These are phyloP conservation scores for Juglanconis juglandina DNA, from an alignment of 2,329 filamentous ascomycete genomes.

Conservation along the genomic window DNA sequence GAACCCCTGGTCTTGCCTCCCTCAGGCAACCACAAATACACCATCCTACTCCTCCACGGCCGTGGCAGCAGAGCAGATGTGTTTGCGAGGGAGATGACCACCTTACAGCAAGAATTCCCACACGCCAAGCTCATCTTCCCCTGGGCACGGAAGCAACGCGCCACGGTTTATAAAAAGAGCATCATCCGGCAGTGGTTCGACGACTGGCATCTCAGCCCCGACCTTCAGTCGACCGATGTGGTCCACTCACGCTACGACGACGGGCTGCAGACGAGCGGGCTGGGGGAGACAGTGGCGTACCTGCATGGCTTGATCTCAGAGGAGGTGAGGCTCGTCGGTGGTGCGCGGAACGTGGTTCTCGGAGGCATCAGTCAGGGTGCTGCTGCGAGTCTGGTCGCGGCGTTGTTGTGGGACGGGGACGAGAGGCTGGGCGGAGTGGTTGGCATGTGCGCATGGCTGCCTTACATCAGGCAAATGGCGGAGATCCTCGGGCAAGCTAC, in stretches of 20 bases:
- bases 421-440: constrained; percentile 33
- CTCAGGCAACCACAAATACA: constrained; percentile 34
- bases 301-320: constrained; percentile 35
- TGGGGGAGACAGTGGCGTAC: constrained; percentile 39
- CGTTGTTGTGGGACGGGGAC: constrained; percentile 41
- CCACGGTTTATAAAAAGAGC: constrained; percentile 35
- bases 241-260: constrained; percentile 17
- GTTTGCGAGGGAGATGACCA: constrained; percentile 36
- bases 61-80: constrained; percentile 40
- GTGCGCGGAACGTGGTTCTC: constrained; percentile 39
- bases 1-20: constrained; percentile 22
- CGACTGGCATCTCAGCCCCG: constrained; percentile 31
- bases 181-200: constrained; percentile 47
- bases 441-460: constrained; percentile 45
- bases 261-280: constrained; percentile 35
- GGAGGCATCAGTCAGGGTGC: constrained; percentile 54
- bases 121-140: constrained; percentile 50
- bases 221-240: constrained; percentile 10
- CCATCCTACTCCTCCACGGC: constrained; percentile 48
- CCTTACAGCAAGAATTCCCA: constrained; percentile 34
- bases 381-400: constrained; percentile 40
- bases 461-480: constrained; percentile 34
- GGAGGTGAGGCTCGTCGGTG: constrained; percentile 35
- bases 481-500: constrained; percentile 14
- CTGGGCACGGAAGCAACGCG: constrained; percentile 39